phyloP scores from a whole-genome alignment of 1,284 basidiomycete genomes.

The Somion occarium region DNA sequence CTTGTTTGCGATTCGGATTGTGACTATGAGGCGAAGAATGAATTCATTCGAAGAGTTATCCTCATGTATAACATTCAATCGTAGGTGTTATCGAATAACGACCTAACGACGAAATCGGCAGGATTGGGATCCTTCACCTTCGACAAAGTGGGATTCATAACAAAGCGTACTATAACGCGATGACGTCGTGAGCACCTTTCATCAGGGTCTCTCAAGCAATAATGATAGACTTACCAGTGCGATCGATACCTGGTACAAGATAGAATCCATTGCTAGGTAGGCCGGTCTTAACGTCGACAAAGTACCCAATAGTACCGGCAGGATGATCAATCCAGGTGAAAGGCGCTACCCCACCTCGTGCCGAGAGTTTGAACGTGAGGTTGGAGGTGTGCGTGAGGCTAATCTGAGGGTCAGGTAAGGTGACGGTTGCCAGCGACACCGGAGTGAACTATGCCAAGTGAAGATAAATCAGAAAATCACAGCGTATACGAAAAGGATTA shows the following conservation, averaged over 20 bases:
- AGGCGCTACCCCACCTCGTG: constrained; percentile 46
- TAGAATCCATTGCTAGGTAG: constrained; percentile 48
- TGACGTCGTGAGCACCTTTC: background rate
- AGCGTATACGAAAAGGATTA: background rate
- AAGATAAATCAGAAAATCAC: background rate
- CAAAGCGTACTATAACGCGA: constrained; percentile 37
- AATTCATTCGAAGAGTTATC: no score
- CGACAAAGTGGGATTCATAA: constrained; percentile 36
- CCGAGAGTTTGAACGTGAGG: constrained; percentile 48
- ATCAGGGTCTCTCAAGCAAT: no score
- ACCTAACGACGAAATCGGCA: constrained; percentile 46
- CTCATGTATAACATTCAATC: no score
- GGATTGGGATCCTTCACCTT: constrained; percentile 32
- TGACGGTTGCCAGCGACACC: constrained; percentile 38
- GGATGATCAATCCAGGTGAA: constrained; percentile 62
- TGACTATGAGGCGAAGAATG: no score
- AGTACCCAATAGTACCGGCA: constrained; percentile 46
- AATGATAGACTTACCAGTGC: constrained; percentile 36
- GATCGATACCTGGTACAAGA: constrained; percentile 45
- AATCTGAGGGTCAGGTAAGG: constrained; percentile 46
- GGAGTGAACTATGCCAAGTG: constrained; percentile 44
- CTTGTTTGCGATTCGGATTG: no score
- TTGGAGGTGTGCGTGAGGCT: constrained; percentile 27
- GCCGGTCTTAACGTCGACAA: constrained; percentile 39
- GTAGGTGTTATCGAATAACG: constrained; percentile 56